Percentiles rank a stretch among this genome's conserved stretches.
Evolutionary conservation across 2,329 filamentous ascomycete genomes (phyloP).

Genomic region (Ophiostoma perfectum): DNA sequence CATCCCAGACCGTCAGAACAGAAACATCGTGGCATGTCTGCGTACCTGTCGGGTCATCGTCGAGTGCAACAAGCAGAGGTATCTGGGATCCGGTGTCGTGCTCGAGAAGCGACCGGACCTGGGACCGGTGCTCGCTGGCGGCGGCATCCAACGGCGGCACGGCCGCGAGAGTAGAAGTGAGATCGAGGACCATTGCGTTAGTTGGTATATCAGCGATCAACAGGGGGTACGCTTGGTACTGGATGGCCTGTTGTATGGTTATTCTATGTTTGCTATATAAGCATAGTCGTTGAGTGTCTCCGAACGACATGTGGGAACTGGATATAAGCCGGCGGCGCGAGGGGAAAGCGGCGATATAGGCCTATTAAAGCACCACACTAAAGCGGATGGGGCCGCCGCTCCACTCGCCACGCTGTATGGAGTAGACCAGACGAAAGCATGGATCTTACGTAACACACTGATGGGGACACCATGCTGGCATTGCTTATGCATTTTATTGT

Average conservation of each 20-base stretch:
- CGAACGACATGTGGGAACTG: not conserved
- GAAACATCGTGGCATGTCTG: constrained; percentile 55
- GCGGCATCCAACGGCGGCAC: not conserved
- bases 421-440: not conserved
- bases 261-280: too few relatives aligned
- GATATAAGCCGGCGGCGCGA: not conserved
- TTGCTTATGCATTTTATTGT: not conserved
- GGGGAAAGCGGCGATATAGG: not conserved
- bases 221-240: not conserved
- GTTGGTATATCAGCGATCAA: not conserved
- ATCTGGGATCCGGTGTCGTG: constrained; percentile 1
- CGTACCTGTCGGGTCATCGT: constrained; percentile 56
- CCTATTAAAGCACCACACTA: not conserved
- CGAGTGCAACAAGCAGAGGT: constrained; percentile 38
- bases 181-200: not conserved
- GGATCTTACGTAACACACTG: not conserved
- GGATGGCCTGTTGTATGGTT: too few relatives aligned
- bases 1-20: constrained; percentile 51
- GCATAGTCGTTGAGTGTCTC: not conserved
- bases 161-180: not conserved
- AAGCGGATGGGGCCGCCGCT: not conserved
- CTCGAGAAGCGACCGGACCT: constrained; percentile 2
- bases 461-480: not conserved
- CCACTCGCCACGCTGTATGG: not conserved
- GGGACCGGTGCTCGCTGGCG: not conserved